Base-by-base conservation (phyloP, 768 basidiomycete species). In the Suillus decipiens region DNA sequence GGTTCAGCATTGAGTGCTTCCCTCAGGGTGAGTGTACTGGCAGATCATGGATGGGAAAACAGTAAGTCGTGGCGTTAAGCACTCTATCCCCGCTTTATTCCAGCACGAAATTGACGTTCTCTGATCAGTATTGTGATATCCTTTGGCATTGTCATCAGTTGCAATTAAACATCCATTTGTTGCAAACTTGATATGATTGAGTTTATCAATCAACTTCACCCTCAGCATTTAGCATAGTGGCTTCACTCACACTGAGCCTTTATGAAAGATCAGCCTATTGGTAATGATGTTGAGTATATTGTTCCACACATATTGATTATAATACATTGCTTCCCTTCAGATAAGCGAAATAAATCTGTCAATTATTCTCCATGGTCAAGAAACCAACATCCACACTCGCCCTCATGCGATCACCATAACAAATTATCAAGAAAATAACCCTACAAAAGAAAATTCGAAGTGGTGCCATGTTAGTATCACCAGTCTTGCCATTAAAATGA, bases 331-430 rank as follows among this genome's bases (percentile, higher is more conserved):
- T 28, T 28, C 48, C 15, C 14, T 28, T 50, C 7, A 28, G 9
- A 51, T 24, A 14, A 48, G 14, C 12, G 24, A 48, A 28, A 8
- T 28, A 9, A n/a, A 56, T 56, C 17, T 10, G 4, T 64, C 39
- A 81, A 59, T 80, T 80, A 22, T 71, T 75, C 1, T 76, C 71
- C 10, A 69, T 70, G 1, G 80, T 82, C 1, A 22, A 24, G 45
- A 79, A 86, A 1, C 81, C 84, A 15, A 85, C 72, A 64, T 87
- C 81, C 7, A 81, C 69, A 78, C 79, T 82, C 1, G 77, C 79
- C 57, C 86, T 76, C 73, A 87, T 78, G 63, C 77, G 73, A 22
- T 80, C 79, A 3, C 85, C 86, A 48, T 85, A 83, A 42, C 69
- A 71, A 33, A 88, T 82, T 0, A 79, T 81, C 7, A 75, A 61